Evolutionary conservation across 331 rosid species (phyloP), one percentile per base, ranked within the genome.

Genomic region (Rosa hybrid): DNA sequence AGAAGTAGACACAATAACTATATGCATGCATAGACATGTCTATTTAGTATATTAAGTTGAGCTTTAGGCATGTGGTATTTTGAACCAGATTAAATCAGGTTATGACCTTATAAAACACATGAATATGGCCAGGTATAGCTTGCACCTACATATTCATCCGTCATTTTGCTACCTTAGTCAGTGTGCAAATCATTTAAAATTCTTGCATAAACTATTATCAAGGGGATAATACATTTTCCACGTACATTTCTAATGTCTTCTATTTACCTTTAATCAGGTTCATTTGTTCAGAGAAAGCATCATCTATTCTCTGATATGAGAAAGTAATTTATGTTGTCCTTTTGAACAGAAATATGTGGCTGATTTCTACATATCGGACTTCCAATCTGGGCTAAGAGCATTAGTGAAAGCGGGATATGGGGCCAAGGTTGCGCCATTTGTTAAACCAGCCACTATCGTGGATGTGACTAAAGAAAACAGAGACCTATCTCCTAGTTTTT

Each of bases 381-480:
- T 92, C 85, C 98, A 96, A 78, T 86, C 99, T 65, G 99, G 99
- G 77, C 85, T 96, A 78, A 91, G 99, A 90, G 99, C 99, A 17
- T 63, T 93, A 45, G 99, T 96, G 78, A 96, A 96, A 88, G 97
- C 97, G 42, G 99, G 98, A 56, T 85, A 90, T 78, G 98, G 99
- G 65, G 92, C 94, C 70, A 96, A 91, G 89, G 97, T 96, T 78
- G 94, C 93, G 62, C 97, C 99, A 27, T 96, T 90, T 46, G 97
- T 96, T 59, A 89, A 93, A 82, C 97, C 98, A 62, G 72, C 87
- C 14, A 96, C 96, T 42, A 90, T 88, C 18, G 98, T 89, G 75
- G 88, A 96, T 27, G 82, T 90, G 71, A 90, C 91, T 16, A 93
- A 89, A 77, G 96, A 84, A 71, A 96, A 96, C 91, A 83, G 83